phyloP scores from a whole-genome alignment of 2,329 filamentous ascomycete species.

The Emericellopsis cladophorae region DNA sequence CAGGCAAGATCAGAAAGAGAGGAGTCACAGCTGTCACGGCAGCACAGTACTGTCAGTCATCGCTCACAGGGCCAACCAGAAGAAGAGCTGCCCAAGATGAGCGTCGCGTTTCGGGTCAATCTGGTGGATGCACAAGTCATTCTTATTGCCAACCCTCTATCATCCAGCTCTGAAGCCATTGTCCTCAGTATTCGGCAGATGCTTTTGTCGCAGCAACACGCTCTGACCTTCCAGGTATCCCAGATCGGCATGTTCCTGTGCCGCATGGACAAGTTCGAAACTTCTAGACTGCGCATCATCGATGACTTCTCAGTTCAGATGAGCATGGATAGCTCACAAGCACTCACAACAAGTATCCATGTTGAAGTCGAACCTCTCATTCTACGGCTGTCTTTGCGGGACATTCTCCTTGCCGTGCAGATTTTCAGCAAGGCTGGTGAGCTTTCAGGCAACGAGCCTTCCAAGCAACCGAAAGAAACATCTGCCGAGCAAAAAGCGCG shows the following conservation, averaged over 20 bases:
- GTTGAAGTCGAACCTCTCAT: slow-evolving; percentile 86
- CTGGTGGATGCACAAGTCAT: slow-evolving; percentile 95
- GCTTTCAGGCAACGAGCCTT: slow-evolving; percentile 53
- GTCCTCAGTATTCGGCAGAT: slow-evolving; percentile 92
- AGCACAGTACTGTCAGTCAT: slow-evolving; percentile 6
- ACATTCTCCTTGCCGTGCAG: slow-evolving; percentile 88
- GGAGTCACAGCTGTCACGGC: slow-evolving; percentile 13
- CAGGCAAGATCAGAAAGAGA: slow-evolving; percentile 22
- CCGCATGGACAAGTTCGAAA: slow-evolving; percentile 95
- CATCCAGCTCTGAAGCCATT: slow-evolving; percentile 84
- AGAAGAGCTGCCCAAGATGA: slow-evolving; percentile 35
- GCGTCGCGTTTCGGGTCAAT: slow-evolving; percentile 79
- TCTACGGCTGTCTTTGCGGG: slow-evolving; percentile 76
- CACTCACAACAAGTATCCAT: slow-evolving; percentile 63
- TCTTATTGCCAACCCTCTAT: slow-evolving; percentile 86
- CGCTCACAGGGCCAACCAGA: neutral
- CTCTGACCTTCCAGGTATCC: slow-evolving; percentile 83
- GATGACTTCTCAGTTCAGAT: slow-evolving; percentile 92
- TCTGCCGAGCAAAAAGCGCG: slow-evolving; percentile 40
- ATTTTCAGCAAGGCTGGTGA: slow-evolving; percentile 87
- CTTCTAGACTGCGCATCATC: slow-evolving; percentile 76
- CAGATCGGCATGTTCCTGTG: slow-evolving; percentile 97
- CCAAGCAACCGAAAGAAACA: slow-evolving; percentile 17
- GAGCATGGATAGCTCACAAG: slow-evolving; percentile 61
- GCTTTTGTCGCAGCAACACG: slow-evolving; percentile 84